Conservation (phyloP, 1,139 yeast species). For the Magnusiomyces ingens region DNA sequence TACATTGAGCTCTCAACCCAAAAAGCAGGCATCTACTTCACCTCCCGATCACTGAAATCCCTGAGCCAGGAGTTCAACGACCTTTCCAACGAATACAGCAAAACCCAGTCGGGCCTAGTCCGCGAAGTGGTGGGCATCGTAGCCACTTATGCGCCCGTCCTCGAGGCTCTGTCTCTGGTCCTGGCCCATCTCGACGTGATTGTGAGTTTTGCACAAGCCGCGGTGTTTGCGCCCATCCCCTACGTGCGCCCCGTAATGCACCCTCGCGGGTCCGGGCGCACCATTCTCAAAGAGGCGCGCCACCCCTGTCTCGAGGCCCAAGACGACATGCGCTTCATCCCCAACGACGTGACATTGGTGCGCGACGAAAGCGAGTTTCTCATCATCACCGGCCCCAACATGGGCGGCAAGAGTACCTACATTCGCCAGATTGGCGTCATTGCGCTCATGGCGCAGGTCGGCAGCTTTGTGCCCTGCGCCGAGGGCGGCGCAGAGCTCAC, state of each 20-base stretch:
- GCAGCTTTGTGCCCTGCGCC: slow-evolving; percentile 79
- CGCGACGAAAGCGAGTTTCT: slow-evolving; percentile 55
- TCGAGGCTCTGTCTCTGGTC: slow-evolving; percentile 56
- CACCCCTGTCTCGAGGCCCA: slow-evolving; percentile 94
- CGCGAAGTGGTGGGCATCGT: slow-evolving; percentile 76
- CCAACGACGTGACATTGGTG: slow-evolving; percentile 66
- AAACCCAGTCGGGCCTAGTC: slow-evolving; percentile 69
- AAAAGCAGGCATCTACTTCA: slow-evolving; percentile 90
- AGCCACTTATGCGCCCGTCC: slow-evolving; percentile 70
- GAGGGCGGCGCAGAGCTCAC: slow-evolving; percentile 56
- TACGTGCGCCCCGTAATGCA: slow-evolving; percentile 67
- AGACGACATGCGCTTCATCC: slow-evolving; percentile 78
- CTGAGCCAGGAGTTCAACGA: slow-evolving; percentile 54
- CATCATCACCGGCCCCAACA: slow-evolving; percentile 93
- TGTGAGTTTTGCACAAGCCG: slow-evolving; percentile 76
- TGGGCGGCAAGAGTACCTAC: slow-evolving; percentile 98
- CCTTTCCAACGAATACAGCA: slow-evolving; percentile 59
- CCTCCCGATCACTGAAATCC: slow-evolving; percentile 57
- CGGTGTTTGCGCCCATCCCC: slow-evolving; percentile 77
- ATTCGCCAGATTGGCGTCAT: slow-evolving; percentile 89
- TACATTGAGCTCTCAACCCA: slow-evolving; percentile 82
- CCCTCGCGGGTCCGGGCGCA: slow-evolving; percentile 46
- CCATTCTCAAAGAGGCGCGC: slow-evolving; percentile 63
- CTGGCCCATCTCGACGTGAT: slow-evolving; percentile 79
- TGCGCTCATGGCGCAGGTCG: slow-evolving; percentile 84